These are phyloP conservation scores for Vitis labrusca DNA, from an alignment of 164 flowering plant genomes.

Conservation along the genomic window DNA sequence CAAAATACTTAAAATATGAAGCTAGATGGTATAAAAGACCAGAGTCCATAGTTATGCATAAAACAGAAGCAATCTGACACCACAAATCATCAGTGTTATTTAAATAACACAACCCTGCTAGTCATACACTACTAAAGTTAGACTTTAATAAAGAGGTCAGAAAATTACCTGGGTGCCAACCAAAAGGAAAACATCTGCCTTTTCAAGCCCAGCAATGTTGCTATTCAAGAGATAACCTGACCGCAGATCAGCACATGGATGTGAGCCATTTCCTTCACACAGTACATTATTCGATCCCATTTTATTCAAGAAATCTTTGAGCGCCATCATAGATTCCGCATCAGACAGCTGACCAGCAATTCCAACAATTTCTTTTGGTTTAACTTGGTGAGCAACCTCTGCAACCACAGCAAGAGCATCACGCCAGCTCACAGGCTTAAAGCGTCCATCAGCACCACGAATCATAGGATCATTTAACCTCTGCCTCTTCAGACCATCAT, in stretches of 20 bases:
- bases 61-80: too few species aligned
- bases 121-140: too few species aligned
- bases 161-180: too few species aligned
- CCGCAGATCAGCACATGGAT: slow-evolving; percentile 82
- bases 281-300: slow-evolving; percentile 92
- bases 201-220: too few species aligned
- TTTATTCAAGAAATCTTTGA: slow-evolving; percentile 90
- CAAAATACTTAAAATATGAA: too few species aligned
- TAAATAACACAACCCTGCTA: too few species aligned
- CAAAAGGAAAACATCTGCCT: too few species aligned
- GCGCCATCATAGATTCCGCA: slow-evolving; percentile 97
- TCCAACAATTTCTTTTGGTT: slow-evolving; percentile 92
- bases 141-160: too few species aligned
- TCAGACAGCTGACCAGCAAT: slow-evolving; percentile 92
- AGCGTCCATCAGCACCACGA: slow-evolving; percentile 95
- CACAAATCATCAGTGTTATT: too few species aligned
- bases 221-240: slow-evolving; percentile 52
- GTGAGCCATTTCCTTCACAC: slow-evolving; percentile 84
- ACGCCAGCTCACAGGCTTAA: slow-evolving; percentile 93
- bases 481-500: slow-evolving; percentile 98
- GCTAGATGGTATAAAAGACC: too few species aligned
- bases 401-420: slow-evolving; percentile 95
- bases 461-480: slow-evolving; percentile 97
- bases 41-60: too few species aligned
- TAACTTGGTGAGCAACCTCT: slow-evolving; percentile 67